These are phyloP conservation scores for Silene uniflora DNA, from an alignment of 148 eudicot species.

Conservation along the genomic window DNA sequence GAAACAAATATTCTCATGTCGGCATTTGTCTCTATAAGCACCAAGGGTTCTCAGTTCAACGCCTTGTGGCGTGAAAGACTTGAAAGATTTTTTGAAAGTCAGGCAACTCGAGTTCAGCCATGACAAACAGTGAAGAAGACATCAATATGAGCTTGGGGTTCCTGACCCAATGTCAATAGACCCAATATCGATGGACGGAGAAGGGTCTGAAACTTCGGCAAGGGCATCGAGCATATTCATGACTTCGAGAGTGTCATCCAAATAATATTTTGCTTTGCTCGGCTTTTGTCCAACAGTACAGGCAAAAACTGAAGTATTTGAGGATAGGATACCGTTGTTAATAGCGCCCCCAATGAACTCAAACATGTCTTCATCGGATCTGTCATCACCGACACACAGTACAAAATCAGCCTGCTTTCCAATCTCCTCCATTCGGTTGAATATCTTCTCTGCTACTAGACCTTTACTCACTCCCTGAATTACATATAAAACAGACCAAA, in stretches of 20 bases:
- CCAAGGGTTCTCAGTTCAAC: background rate
- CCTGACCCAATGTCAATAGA: constrained; percentile 5
- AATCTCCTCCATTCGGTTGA: constrained; percentile 25
- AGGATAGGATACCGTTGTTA: constrained; percentile 19
- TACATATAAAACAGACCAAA: background rate
- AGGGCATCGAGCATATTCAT: constrained; percentile 31
- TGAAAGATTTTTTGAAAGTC: too few species aligned
- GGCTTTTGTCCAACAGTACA: constrained; percentile 37
- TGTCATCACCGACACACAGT: constrained; percentile 30
- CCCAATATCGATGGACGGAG: constrained; percentile 9
- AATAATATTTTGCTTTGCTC: constrained; percentile 33
- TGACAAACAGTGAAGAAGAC: background rate
- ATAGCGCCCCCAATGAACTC: constrained; percentile 29
- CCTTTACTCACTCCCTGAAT: constrained; percentile 36
- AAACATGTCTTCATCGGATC: constrained; percentile 38
- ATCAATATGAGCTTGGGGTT: constrained; percentile 3
- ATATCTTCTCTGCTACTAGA: constrained; percentile 30
- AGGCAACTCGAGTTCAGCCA: too few species aligned
- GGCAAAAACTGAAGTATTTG: constrained; percentile 30
- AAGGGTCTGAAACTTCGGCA: constrained; percentile 28
- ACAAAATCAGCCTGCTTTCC: constrained; percentile 31
- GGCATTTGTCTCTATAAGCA: background rate
- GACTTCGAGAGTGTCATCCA: constrained; percentile 32
- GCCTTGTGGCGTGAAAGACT: background rate
- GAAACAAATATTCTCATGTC: constrained; percentile 6